These are phyloP conservation scores for Ceratocystis albifundus DNA, from an alignment of 2,329 filamentous ascomycete genomes.

Conservation along the genomic window DNA sequence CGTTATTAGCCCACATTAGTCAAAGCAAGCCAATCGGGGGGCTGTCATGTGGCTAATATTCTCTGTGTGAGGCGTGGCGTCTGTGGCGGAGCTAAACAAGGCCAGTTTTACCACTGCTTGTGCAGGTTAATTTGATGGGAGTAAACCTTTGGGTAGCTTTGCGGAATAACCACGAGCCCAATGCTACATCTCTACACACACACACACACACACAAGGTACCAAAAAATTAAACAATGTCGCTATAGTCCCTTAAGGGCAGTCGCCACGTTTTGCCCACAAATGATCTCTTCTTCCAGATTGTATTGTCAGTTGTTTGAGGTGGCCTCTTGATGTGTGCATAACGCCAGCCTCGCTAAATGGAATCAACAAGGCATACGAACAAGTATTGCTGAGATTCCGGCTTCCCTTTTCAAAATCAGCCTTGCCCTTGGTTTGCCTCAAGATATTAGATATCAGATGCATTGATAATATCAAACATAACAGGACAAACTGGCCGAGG, in stretches of 20 bases:
- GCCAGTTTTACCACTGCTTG: background rate
- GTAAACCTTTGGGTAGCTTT: background rate
- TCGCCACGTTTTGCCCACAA: background rate
- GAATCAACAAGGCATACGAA: background rate
- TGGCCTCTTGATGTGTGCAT: background rate
- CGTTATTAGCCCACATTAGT: background rate
- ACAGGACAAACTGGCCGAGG: background rate
- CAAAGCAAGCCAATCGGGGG: background rate
- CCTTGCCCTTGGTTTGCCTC: conserved; percentile 5
- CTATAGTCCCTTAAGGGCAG: background rate
- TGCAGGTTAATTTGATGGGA: too few species aligned
- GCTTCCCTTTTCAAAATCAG: background rate
- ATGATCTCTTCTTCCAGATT: background rate
- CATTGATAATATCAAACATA: background rate
- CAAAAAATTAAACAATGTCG: background rate
- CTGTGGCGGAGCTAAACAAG: conserved; percentile 1
- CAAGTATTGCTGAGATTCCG: background rate
- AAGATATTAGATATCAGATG: background rate
- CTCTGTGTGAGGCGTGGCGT: background rate
- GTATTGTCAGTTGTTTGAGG: background rate
- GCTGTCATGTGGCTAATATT: background rate
- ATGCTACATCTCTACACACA: background rate
- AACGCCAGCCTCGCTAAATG: background rate
- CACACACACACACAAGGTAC: background rate
- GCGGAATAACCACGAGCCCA: background rate